Evolutionary conservation across 768 basidiomycete genomes (phyloP), one percentile per base, ranked within the genome.

Genomic region (Rickenella mellea): DNA sequence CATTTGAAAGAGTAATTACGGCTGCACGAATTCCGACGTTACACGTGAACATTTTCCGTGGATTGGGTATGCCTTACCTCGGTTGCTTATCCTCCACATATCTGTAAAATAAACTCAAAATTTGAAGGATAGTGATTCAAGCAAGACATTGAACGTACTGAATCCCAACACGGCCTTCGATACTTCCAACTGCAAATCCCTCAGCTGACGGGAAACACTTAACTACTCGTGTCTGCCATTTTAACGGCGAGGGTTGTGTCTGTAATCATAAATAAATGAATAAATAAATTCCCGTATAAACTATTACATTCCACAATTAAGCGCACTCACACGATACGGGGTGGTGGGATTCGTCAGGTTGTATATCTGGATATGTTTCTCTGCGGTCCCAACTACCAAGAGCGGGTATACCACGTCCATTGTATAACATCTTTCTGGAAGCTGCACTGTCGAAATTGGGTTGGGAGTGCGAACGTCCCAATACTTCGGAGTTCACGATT

Each of bases 1-100:
- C 71, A 71, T 43, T 74, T 76, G 67, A 80, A 80, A 3, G 74
- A 74, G 53, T 76, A 80, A 57, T 76, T 78, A 53, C 63, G 61
- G 40, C 65, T 63, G 24, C 30, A 31, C 44, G 33, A 3, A 41
- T 43, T 48, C 46, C 11, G 20, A 22, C 20, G 32, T 12, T 52
- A 49, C 17, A 50, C 47, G 11, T 32, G n/a, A n/a, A 49, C 49
- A 38, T 46, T 39, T 39, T 40, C 41, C 32, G 39, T 37, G 24
- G n/a, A 41, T 14, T 20, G 35, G n/a, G 33, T n/a, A 39, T 27
- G 4, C 20, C 27, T 40, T 27, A 21, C 27, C 39, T 40, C 5
- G 12, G 11, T 5, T 10, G 11, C 14, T 17, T 36, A 17, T 36
- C 33, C 11, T 36, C 33, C 9, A 36, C 33, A 36, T 19, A 36